Evolutionary conservation across 441 rosid genomes (phyloP), one percentile per base, ranked within the genome.

Genomic region (Pelargonium australe): DNA sequence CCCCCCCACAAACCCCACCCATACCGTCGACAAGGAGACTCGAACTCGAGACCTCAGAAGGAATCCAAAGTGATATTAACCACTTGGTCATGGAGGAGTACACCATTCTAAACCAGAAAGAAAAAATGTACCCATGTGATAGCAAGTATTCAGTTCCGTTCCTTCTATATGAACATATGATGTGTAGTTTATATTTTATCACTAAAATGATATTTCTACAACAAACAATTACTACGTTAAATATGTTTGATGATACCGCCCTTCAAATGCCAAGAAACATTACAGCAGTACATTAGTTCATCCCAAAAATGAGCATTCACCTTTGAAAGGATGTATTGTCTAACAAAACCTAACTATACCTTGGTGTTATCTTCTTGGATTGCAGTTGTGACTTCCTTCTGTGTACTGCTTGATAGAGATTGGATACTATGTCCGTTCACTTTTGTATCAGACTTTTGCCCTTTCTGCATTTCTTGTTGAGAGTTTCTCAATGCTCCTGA

Each of bases 401-500:
- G 83, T 12, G 80, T 65, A 65, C 75, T 65, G 60, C 53, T 65
- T 63, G 87, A 76, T 77, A 75, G 76, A 70, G 85, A 68, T 43
- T 2, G 73, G 53, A 55, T 74, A 70, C 66, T 82, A 66, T 66
- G 76, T 43, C 67, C 83, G 49, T 68, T 84, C 7, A 69, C 69
- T 62, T 78, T 84, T 67, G 75, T 72, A 40, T 77, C 87, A 13
- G 78, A 73, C 61, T 77, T 85, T 11, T 72, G 83, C 67, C 68
- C 76, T 63, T 82, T 84, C 34, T 76, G 79, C 70, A 75, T 23
- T 51, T 80, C 85, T 76, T 79, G 78, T 41, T 78, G 72, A 65
- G 89, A 69, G 78, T 74, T 86, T 78, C 78, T 85, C 74, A 83
- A 64, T 64, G 79, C 83, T 66, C 85, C 85, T 57, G 90, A 77